Base-by-base conservation (phyloP, 371 early-diverging fungal species). In the Mortierella sp. region DNA sequence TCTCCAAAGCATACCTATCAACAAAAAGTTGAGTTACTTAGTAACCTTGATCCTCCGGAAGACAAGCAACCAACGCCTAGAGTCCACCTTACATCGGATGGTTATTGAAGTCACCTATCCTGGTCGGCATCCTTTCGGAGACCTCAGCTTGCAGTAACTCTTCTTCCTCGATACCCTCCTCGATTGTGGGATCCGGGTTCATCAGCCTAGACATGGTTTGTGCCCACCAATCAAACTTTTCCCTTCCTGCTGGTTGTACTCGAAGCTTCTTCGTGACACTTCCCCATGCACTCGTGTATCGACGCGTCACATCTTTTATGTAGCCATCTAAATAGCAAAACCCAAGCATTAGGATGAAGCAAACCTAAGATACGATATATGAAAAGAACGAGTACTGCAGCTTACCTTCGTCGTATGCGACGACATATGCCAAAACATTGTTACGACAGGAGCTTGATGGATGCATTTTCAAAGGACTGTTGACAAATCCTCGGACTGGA, bases 81-180 rank as follows among this genome's bases (percentile, higher is more conserved):
- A n/a, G n/a, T 37, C 29, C 12, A 21, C 45, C 81, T 31, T 89
- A 96, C 83, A 92, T 64, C 16, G 93, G 88, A 71, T 94, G 95
- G 47, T 89, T 87, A 37, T 91, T 89, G 79, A 95, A 95, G 17
- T 85, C 93, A 1, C 82, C 81, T 6, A 94, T 78, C 6, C 87
- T 86, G 1, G 85, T 90, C 1, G 97, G 97, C 90, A 96, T 94
- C n/a, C 80, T 65, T 57, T 94, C 92, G 12, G 78, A 77, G 5
- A 76, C 52, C 24, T 84, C 79, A 6, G 66, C 52, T 5, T 67
- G 55, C 24, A 81, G 81, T 54, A 92, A 48, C 19, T 87, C 85
- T 0, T 64, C 71, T 24, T 85, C 80, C 53, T 94, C 93, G 3
- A 65, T 40, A 5, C 79, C 74, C 45, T 86, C 86, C 31, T 70